phyloP scores from a whole-genome alignment of 352 stramenopile species.

The Phytophthora hibernalis region DNA sequence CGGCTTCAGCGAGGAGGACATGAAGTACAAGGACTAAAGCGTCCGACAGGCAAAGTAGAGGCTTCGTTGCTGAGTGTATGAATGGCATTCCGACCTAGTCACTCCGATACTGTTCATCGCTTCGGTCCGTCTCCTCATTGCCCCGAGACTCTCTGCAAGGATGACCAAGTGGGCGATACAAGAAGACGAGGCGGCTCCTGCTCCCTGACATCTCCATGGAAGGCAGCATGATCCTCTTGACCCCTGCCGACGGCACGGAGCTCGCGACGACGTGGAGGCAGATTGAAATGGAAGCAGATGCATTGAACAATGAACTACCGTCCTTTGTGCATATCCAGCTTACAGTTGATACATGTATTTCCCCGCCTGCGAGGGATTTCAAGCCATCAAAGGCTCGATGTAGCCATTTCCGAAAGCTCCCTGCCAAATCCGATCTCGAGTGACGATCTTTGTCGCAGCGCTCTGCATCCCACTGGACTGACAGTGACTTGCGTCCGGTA shows the following conservation, averaged over 20 bases:
- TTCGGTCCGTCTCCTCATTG: slow-evolving; percentile 19
- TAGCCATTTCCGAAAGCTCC: slow-evolving; percentile 30
- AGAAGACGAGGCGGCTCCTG: slow-evolving; percentile 13
- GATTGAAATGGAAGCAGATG: not conserved
- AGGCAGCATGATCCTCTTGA: slow-evolving; percentile 22
- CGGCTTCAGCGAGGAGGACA: slow-evolving; percentile 95
- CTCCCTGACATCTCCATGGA: slow-evolving; percentile 17
- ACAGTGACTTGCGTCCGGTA: slow-evolving; percentile 25
- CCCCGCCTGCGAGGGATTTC: no score
- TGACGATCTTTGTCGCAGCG: slow-evolving; percentile 11
- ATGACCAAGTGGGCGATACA: slow-evolving; percentile 15
- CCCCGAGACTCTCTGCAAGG: slow-evolving; percentile 20
- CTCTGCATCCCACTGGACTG: slow-evolving; percentile 19
- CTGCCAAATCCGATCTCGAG: slow-evolving; percentile 20
- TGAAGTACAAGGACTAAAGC: slow-evolving; percentile 88
- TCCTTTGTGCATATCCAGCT: not conserved
- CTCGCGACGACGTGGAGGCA: not conserved
- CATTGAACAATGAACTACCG: not conserved
- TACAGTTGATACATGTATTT: not conserved
- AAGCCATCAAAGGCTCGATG: no score
- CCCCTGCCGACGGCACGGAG: slow-evolving; percentile 17
- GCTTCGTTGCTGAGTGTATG: slow-evolving; percentile 8
- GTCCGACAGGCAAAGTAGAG: slow-evolving; percentile 17
- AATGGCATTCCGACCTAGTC: slow-evolving; percentile 22
- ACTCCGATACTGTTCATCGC: slow-evolving; percentile 10